Conservation (phyloP, 257 asterid genomes). For the Ligustrum vulgare region DNA sequence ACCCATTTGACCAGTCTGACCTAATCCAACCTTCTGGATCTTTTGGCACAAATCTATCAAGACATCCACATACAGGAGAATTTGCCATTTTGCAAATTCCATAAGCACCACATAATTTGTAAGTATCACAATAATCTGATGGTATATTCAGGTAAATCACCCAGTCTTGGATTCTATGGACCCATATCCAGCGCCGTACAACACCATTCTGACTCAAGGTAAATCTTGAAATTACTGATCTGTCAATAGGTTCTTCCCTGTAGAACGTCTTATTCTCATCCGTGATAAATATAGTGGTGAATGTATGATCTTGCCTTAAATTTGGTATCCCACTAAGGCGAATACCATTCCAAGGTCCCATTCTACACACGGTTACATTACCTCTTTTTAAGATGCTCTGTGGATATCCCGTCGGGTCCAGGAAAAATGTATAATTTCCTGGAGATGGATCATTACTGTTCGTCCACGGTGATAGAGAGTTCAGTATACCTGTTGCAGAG, state of each 20-base stretch:
- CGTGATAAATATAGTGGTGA: background rate
- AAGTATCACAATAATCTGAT: conserved; percentile 19
- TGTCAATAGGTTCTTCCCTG: conserved; percentile 3
- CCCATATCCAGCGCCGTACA: conserved; percentile 24
- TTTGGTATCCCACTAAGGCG: conserved; percentile 24
- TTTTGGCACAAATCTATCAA: conserved; percentile 27
- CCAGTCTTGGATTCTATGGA: background rate
- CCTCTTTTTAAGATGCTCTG: conserved; percentile 18
- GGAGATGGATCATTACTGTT: conserved; percentile 30
- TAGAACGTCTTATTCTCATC: conserved; percentile 7
- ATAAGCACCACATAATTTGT: conserved; percentile 30
- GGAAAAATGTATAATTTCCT: conserved; percentile 1
- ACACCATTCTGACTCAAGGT: background rate
- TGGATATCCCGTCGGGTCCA: conserved; percentile 38
- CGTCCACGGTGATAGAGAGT: conserved; percentile 26
- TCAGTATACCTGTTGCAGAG: conserved; percentile 16
- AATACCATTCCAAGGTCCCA: conserved; percentile 38
- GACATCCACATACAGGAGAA: conserved; percentile 30
- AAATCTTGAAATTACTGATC: conserved; percentile 10
- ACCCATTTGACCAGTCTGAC: conserved; percentile 31
- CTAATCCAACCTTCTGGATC: conserved; percentile 21
- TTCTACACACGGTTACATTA: conserved; percentile 1
- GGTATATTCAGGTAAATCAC: conserved; percentile 12
- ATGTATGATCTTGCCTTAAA: conserved; percentile 2
- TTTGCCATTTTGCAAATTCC: conserved; percentile 27